Evolutionary conservation across 192 early-diverging fungal species (phyloP), one percentile per base, ranked within the genome.

Genomic region (Umbelopsis vinacea): DNA sequence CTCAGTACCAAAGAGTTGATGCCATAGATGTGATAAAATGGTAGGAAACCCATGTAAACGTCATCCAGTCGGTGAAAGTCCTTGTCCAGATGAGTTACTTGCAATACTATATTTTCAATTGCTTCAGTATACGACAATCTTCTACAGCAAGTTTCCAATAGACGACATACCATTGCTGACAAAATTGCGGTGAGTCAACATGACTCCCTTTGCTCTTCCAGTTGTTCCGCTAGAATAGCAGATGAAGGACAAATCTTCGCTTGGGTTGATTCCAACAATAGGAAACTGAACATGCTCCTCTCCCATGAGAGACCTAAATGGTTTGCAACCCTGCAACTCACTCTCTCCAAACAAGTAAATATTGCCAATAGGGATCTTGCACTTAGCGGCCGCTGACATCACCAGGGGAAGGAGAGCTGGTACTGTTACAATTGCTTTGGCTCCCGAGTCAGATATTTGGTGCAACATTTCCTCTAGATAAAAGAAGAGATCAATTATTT

Each of bases 1-100:
- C 79, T 76, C 19, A 83, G 75, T 1, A 86, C 22, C 26, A 82
- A 82, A 60, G 84, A 84, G 14, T 87, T 84, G 47, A 90, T 79
- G 7, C 89, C 91, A 68, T 89, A 92, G 52, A 91, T 89, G 63
- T 92, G 91, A 74, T 88, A 92, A 74, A 95, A 90, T 0, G 96
- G 96, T 24, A 94, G 72, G 26, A 90, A 82, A 9, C 83, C 90
- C 43, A 89, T 52, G 53, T 52, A 76, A 45, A 66, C 40, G 66
- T 80, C 21, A 29, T 80, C 66, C 10, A 37, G 26, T 38, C 7
- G 26, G 26, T 63, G 57, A 19, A 63, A 63, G 15, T 37, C 35
- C 19, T 63, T 63, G 17, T 63, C 57, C 3, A 63, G 4, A 35
- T 11, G 7, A 12, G 57, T 29, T n/a, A 37, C 57, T 14, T 63